A percentile compares a stretch with the other conserved stretches of the same genome.
Conservation (phyloP, 306 rosid genomes). For the Rosa persica region DNA sequence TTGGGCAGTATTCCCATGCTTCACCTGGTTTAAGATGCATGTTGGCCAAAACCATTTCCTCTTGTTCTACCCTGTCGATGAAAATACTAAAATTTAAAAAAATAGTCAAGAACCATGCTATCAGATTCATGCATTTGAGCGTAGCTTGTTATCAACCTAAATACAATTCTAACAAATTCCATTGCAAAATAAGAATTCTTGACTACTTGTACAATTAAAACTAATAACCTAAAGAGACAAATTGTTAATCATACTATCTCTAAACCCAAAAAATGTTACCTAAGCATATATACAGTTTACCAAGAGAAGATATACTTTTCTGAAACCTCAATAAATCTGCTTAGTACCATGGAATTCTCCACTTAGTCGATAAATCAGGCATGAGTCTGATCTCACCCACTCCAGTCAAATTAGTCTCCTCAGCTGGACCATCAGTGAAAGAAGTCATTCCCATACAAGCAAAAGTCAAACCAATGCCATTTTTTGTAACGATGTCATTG, state of each 20-base stretch:
- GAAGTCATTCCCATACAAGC: conserved; percentile 74
- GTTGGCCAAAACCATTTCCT: conserved; percentile 90
- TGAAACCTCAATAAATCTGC: conserved; percentile 1
- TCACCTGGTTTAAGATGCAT: conserved; percentile 68
- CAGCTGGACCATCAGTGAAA: conserved; percentile 56
- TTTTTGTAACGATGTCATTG: conserved; percentile 45
- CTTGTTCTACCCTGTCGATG: conserved; percentile 60
- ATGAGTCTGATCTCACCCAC: conserved; percentile 82
- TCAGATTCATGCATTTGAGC: neutral
- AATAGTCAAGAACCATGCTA: neutral
- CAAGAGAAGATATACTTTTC: neutral
- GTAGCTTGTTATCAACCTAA: neutral
- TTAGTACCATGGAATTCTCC: conserved; percentile 76
- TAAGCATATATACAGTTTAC: neutral
- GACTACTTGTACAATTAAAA: neutral
- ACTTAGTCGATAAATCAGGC: conserved; percentile 82
- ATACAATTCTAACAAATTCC: neutral
- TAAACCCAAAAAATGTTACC: no score
- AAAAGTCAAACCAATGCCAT: conserved; percentile 70
- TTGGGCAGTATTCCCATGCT: conserved; percentile 92
- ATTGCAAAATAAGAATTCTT: no score
- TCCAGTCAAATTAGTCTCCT: conserved; percentile 63
- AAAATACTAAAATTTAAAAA: conserved; percentile 21
- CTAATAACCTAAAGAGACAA: neutral
- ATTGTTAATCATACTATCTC: neutral